These are phyloP conservation scores for Sanghuangporus baumii DNA, from an alignment of 1,284 basidiomycete genomes.

Conservation along the genomic window DNA sequence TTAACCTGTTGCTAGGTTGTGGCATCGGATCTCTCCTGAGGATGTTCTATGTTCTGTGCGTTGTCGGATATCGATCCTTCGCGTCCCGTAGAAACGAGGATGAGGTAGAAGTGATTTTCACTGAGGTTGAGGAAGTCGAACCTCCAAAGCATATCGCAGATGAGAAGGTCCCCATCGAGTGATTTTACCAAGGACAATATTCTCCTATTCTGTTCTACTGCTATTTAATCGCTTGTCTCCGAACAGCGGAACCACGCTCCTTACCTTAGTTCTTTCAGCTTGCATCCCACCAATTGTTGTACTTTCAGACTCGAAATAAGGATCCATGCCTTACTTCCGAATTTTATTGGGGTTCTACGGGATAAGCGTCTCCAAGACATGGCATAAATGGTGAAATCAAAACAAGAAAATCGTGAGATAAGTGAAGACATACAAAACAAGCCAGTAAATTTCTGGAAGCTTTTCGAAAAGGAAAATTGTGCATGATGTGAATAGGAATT, in stretches of 20 bases:
- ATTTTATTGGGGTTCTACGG: background rate
- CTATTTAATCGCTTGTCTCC: background rate
- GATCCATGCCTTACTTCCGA: background rate
- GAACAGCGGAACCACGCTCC: background rate
- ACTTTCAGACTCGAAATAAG: background rate
- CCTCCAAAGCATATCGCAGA: conserved; percentile 29
- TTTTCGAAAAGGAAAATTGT: background rate
- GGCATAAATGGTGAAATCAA: background rate
- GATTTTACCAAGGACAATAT: background rate
- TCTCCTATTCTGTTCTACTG: background rate
- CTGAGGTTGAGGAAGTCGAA: conserved; percentile 23
- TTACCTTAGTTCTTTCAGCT: background rate
- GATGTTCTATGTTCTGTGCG: conserved; percentile 66
- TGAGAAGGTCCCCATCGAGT: conserved; percentile 34
- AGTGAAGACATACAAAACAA: background rate
- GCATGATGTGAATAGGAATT: background rate
- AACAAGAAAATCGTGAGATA: background rate
- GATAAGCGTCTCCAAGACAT: background rate
- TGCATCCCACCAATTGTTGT: background rate
- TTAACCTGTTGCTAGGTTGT: conserved; percentile 45
- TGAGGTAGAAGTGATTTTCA: conserved; percentile 32
- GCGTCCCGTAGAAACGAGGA: conserved; percentile 27
- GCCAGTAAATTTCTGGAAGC: too few relatives aligned
- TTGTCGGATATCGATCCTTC: conserved; percentile 53
- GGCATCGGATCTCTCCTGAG: conserved; percentile 73